Percentiles rank a stretch among this genome's conserved stretches.
phyloP scores from a whole-genome alignment of 495 filamentous ascomycete species.

The Tuber brumale region DNA sequence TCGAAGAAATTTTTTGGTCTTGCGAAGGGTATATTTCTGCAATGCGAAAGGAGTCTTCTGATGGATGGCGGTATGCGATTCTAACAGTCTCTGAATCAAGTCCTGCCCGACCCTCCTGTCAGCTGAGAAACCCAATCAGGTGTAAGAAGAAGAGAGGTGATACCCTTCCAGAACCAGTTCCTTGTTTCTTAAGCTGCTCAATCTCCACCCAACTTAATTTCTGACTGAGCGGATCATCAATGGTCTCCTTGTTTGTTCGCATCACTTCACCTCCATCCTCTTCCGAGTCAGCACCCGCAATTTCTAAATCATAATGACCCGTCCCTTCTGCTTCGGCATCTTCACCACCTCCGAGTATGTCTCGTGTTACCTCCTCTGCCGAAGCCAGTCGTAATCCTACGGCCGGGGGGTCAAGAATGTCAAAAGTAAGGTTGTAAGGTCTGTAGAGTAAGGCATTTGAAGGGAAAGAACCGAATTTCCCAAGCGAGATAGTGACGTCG shows the following conservation, averaged over 20 bases:
- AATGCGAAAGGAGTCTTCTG: slow-evolving; percentile 91
- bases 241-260: slow-evolving; percentile 68
- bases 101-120: slow-evolving; percentile 47
- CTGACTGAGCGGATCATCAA: slow-evolving; percentile 76
- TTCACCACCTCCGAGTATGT: slow-evolving; percentile 60
- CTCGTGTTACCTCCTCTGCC: slow-evolving; percentile 71
- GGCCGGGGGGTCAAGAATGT: slow-evolving; percentile 63
- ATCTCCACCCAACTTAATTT: slow-evolving; percentile 79
- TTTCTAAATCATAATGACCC: slow-evolving; percentile 41
- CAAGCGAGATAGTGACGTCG: slow-evolving; percentile 48
- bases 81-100: slow-evolving; percentile 75
- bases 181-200: slow-evolving; percentile 87
- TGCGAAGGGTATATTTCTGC: slow-evolving; percentile 90
- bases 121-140: not conserved
- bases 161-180: slow-evolving; percentile 61
- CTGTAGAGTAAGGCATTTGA: slow-evolving; percentile 79
- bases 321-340: slow-evolving; percentile 43
- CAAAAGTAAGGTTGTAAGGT: slow-evolving; percentile 84
- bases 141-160: not conserved
- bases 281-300: slow-evolving; percentile 25
- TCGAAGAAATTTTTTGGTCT: slow-evolving; percentile 85
- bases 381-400: slow-evolving; percentile 70
- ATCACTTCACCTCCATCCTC: slow-evolving; percentile 52
- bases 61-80: slow-evolving; percentile 75
- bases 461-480: slow-evolving; percentile 83